A percentile compares a stretch with the other conserved stretches of the same genome.
Conservation (phyloP, 225 moss, liverwort and hornwort species). For the Pleurozium schreberi region DNA sequence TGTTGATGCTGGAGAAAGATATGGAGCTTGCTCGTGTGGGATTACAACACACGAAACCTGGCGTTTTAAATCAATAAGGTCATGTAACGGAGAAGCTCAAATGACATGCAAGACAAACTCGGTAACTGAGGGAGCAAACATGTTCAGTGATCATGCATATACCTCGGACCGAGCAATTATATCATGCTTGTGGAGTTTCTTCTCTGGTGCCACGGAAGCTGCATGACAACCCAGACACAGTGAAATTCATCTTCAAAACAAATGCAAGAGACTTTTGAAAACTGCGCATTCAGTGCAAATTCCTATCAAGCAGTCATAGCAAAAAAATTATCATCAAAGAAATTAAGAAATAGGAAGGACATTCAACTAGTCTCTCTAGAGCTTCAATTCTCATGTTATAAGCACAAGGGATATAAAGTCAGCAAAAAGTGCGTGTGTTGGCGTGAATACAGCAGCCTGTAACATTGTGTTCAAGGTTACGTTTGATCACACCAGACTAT, state of each 20-base stretch:
- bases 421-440: not conserved
- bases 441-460: not conserved
- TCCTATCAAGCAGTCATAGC: not conserved
- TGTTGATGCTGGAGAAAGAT: slow-evolving; percentile 36
- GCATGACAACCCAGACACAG: not conserved
- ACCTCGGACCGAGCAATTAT: slow-evolving; percentile 38
- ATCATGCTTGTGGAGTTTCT: slow-evolving; percentile 20
- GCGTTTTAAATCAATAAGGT: not conserved
- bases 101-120: not conserved
- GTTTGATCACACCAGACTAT: not conserved
- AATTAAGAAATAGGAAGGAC: not conserved
- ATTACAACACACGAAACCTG: slow-evolving; percentile 65
- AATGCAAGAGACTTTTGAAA: not conserved
- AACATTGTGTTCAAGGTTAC: not conserved
- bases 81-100: not conserved
- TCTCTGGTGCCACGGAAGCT: slow-evolving; percentile 29
- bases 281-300: not conserved
- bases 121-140: not conserved
- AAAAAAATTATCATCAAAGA: not conserved
- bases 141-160: not conserved
- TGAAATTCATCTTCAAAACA: not conserved
- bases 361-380: not conserved
- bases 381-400: not conserved
- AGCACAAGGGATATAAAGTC: not conserved
- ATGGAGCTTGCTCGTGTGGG: slow-evolving; percentile 25